These are phyloP conservation scores for Puccinia polysora DNA, from an alignment of 1,284 basidiomycete species.

Conservation along the genomic window DNA sequence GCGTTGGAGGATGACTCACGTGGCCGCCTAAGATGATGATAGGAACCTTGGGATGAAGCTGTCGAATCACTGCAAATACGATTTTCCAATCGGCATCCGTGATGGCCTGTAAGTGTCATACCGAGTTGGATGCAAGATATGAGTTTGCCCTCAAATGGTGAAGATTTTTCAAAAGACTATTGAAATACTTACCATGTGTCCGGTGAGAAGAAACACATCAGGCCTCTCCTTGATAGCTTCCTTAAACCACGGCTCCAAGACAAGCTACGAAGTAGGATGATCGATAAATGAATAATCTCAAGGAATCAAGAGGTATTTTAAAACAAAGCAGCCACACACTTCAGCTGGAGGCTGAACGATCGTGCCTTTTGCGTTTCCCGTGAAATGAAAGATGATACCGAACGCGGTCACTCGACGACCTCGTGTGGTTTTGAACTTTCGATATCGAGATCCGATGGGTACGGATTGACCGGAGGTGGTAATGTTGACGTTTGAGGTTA, in stretches of 20 bases:
- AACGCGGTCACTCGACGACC: constrained; percentile 70
- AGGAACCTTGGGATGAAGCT: constrained; percentile 66
- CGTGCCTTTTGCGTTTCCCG: constrained; percentile 62
- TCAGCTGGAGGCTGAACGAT: constrained; percentile 53
- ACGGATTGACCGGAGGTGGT: constrained; percentile 61
- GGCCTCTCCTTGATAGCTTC: constrained; percentile 73
- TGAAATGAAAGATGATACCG: constrained; percentile 73
- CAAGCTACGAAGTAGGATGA: constrained; percentile 6
- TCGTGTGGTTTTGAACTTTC: constrained; percentile 69
- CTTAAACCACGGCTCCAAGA: constrained; percentile 59
- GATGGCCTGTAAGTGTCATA: constrained; percentile 45
- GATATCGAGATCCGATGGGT: constrained; percentile 55
- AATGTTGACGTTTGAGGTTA: constrained; percentile 80
- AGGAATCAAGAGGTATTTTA: background rate
- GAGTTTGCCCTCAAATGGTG: constrained; percentile 54
- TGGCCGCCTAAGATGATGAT: constrained; percentile 71
- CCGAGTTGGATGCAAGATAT: background rate
- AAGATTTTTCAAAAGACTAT: constrained; percentile 2
- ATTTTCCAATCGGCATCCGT: constrained; percentile 60
- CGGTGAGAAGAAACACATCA: constrained; percentile 70
- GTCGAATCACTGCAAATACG: constrained; percentile 69
- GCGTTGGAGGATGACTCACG: constrained; percentile 45
- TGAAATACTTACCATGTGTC: constrained; percentile 55
- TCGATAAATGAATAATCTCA: background rate
- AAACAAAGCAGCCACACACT: constrained; percentile 64